Conservation (phyloP, 2,329 filamentous ascomycete genomes). For the Pezicula radicicola region DNA sequence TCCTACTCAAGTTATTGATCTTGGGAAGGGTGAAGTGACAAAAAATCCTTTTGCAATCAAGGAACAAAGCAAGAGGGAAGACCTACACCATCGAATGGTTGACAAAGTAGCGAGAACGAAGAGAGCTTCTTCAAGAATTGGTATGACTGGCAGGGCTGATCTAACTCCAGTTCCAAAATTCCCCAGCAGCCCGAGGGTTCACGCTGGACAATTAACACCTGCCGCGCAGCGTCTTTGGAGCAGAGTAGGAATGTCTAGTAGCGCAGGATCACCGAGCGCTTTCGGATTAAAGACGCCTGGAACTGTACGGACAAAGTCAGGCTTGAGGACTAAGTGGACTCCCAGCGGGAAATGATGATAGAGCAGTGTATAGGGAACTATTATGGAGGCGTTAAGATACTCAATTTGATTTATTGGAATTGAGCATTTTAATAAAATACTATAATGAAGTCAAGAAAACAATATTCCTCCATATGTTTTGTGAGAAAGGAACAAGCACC, state of each 20-base stretch:
- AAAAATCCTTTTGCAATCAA: conserved; percentile 80
- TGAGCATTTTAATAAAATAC: too few species aligned
- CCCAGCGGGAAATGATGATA: conserved; percentile 14
- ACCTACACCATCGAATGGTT: conserved; percentile 81
- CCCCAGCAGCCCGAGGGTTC: conserved; percentile 59
- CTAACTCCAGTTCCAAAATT: conserved; percentile 66
- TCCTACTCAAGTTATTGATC: conserved; percentile 45
- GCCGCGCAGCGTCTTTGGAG: conserved; percentile 69
- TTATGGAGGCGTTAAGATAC: conserved; percentile 6
- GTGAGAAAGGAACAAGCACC: too few species aligned
- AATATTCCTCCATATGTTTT: too few species aligned
- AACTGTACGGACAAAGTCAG: conserved; percentile 22
- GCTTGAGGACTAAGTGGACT: conserved; percentile 23
- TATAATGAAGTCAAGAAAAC: too few species aligned
- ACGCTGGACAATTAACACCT: conserved; percentile 60
- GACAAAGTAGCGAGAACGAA: conserved; percentile 75
- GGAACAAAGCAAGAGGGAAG: conserved; percentile 73
- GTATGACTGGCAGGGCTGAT: conserved; percentile 56
- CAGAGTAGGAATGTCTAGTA: conserved; percentile 47
- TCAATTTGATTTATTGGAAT: neutral
- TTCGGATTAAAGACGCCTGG: conserved; percentile 24
- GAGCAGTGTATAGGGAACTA: neutral
- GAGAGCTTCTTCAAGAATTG: conserved; percentile 55
- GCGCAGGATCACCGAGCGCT: conserved; percentile 20
- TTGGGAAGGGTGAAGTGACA: conserved; percentile 58